Percentiles rank a stretch among this genome's conserved stretches.
These are phyloP conservation scores for Neurospora sp. DNA, from an alignment of 495 filamentous ascomycete genomes.

Conservation along the genomic window DNA sequence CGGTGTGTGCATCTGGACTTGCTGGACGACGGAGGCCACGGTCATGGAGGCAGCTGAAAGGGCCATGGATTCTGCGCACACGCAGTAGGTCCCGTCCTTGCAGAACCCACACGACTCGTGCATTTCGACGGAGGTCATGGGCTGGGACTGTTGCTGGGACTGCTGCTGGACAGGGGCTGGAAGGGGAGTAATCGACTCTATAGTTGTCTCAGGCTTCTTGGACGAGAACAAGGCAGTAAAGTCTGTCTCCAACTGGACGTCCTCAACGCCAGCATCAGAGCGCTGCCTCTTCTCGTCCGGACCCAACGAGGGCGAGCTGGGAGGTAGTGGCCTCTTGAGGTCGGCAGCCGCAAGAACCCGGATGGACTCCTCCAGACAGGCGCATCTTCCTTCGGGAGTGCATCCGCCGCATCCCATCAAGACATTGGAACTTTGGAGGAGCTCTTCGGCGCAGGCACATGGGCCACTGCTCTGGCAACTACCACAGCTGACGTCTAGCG, in stretches of 20 bases:
- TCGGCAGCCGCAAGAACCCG: constrained; percentile 14
- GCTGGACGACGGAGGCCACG: constrained; percentile 21
- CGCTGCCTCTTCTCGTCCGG: constrained; percentile 46
- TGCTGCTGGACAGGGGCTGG: constrained; percentile 1
- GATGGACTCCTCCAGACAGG: constrained; percentile 62
- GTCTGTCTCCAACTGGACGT: constrained; percentile 51
- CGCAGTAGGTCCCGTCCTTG: constrained; percentile 70
- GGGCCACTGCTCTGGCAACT: constrained; percentile 35
- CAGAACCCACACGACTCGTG: constrained; percentile 80
- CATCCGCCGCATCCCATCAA: constrained; percentile 56
- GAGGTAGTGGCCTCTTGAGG: constrained; percentile 31
- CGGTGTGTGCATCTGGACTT: constrained; percentile 54
- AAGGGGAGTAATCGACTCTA: constrained; percentile 4
- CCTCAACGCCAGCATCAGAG: constrained; percentile 15
- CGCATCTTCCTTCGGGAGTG: constrained; percentile 46
- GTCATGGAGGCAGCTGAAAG: constrained; percentile 25
- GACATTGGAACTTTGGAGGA: constrained; percentile 24
- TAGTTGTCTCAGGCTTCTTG: constrained; percentile 9
- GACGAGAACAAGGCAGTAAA: constrained; percentile 57
- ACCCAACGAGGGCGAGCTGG: constrained; percentile 30
- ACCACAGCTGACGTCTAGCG: constrained; percentile 35
- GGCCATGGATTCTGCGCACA: constrained; percentile 61
- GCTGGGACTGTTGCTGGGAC: constrained; percentile 12
- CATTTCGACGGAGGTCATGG: constrained; percentile 20
- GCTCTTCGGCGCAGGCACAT: constrained; percentile 45